These are phyloP conservation scores for Magnolia kwangsiensis DNA, from an alignment of 164 flowering plant genomes.

Conservation along the genomic window DNA sequence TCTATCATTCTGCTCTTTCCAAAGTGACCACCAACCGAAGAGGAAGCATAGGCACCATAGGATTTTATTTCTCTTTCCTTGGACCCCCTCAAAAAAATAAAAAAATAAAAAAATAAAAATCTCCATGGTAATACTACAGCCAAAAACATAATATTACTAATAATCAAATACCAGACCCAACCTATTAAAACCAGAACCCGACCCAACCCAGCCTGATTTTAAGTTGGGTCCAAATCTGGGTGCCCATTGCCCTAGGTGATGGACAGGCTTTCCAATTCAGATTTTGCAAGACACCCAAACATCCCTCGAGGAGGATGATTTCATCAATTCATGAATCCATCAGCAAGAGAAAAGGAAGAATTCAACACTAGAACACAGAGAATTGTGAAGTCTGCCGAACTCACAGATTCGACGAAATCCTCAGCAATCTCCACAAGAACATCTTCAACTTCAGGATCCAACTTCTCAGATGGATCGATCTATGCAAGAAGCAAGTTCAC, in stretches of 20 bases:
- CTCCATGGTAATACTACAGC: too few species aligned
- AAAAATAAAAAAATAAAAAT: too few species aligned
- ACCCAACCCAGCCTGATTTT: too few species aligned
- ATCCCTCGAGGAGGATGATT: neutral
- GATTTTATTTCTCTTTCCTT: too few species aligned
- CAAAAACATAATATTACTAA: too few species aligned
- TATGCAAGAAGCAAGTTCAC: slow-evolving; percentile 19
- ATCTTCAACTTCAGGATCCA: slow-evolving; percentile 93
- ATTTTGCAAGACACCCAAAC: neutral
- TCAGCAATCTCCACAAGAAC: slow-evolving; percentile 87
- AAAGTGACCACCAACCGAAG: too few species aligned
- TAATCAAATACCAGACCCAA: too few species aligned
- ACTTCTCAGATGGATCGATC: slow-evolving; percentile 81
- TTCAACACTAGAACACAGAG: neutral
- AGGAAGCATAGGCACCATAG: too few species aligned
- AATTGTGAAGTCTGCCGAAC: slow-evolving; percentile 23
- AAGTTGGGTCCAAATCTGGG: too few species aligned
- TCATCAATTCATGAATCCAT: neutral
- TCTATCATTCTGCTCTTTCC: too few species aligned
- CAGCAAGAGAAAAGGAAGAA: neutral
- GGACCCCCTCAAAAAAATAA: too few species aligned
- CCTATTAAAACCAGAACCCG: too few species aligned
- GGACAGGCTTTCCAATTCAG: neutral
- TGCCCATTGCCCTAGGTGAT: neutral
- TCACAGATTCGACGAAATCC: slow-evolving; percentile 89